Conservation (phyloP, 345 rosid genomes). For the Lepidium sativum region DNA sequence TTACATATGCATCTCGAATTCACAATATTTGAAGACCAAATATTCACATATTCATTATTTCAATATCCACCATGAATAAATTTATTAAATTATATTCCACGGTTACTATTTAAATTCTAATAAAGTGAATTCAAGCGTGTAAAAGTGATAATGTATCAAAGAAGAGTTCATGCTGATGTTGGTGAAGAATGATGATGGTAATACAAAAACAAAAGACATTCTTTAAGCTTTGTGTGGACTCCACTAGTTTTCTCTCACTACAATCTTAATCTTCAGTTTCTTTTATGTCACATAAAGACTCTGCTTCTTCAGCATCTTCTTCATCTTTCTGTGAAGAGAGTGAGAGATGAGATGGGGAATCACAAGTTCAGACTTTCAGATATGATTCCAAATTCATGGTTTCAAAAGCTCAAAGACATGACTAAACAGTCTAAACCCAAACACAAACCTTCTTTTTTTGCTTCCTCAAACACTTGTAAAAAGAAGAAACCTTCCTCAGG, state of each 20-base stretch:
- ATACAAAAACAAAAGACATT: constrained; percentile 12
- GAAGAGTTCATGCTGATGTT: constrained; percentile 22
- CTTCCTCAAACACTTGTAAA: constrained; percentile 6
- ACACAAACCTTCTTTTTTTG: constrained; percentile 3
- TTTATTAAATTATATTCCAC: not conserved
- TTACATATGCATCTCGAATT: not conserved
- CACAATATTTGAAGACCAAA: not conserved
- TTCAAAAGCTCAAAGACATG: constrained; percentile 67
- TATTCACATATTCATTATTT: not conserved
- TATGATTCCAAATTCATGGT: constrained; percentile 74
- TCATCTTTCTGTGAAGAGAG: not conserved
- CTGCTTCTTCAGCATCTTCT: not conserved
- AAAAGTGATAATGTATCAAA: constrained; percentile 16
- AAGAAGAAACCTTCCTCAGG: constrained; percentile 12
- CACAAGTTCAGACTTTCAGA: constrained; percentile 50
- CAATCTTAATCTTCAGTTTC: not conserved
- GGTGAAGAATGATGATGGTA: constrained; percentile 11
- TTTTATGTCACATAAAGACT: too few species aligned
- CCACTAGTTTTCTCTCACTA: constrained; percentile 1
- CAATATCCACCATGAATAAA: not conserved
- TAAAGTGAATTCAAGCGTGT: constrained; percentile 2
- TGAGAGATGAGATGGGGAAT: constrained; percentile 42
- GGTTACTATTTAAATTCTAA: not conserved
- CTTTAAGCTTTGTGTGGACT: constrained; percentile 3
- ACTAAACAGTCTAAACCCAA: constrained; percentile 23